phyloP scores from a whole-genome alignment of 768 basidiomycete genomes.

The Sarcodon aspratus region DNA sequence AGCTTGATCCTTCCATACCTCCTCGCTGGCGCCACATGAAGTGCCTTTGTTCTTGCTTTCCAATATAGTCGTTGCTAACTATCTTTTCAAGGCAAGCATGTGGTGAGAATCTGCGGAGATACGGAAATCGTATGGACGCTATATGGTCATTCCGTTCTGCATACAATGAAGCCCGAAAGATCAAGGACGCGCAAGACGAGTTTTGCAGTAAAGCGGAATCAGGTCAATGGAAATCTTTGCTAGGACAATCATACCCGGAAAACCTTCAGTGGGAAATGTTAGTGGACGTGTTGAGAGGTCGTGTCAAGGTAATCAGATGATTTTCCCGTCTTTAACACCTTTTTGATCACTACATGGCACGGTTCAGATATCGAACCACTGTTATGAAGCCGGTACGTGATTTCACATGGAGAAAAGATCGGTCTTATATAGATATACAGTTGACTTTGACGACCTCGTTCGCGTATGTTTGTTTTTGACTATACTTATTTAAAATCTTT shows the following conservation, averaged over 20 bases:
- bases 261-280: constrained; percentile 61
- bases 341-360: background rate
- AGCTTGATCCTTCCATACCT: constrained; percentile 24
- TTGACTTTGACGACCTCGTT: constrained; percentile 64
- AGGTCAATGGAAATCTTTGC: constrained; percentile 26
- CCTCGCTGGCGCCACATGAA: constrained; percentile 77
- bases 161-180: constrained; percentile 59
- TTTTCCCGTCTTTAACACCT: background rate
- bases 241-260: constrained; percentile 48
- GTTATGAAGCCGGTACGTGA: constrained; percentile 38
- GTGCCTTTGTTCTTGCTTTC: constrained; percentile 22
- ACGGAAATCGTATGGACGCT: constrained; percentile 56
- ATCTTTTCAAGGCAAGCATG: constrained; percentile 23
- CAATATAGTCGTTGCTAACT: constrained; percentile 3
- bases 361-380: constrained; percentile 48
- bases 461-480: constrained; percentile 29
- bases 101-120: constrained; percentile 25
- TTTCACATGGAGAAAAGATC: background rate
- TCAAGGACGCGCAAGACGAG: constrained; percentile 58
- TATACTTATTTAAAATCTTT: background rate
- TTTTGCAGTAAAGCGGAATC: constrained; percentile 55
- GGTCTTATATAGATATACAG: constrained; percentile 21
- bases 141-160: constrained; percentile 74
- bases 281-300: constrained; percentile 76
- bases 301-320: constrained; percentile 56